Evolutionary conservation across 352 stramenopile species (phyloP), one percentile per base, ranked within the genome.

Genomic region (Phytophthora tentaculata): DNA sequence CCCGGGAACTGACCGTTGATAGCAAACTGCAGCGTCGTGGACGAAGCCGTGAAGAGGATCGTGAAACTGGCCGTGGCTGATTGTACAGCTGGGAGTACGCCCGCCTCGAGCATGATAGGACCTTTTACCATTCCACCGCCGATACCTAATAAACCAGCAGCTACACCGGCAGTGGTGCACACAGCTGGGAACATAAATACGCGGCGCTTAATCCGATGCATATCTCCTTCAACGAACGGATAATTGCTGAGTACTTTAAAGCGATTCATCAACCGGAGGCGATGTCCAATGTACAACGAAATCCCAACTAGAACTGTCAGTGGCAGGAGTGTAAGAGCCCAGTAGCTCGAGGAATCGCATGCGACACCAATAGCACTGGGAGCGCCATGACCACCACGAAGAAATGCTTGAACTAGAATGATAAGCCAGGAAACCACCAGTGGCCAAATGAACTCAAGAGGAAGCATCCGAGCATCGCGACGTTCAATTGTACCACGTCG

Each of bases 71-170:
- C 94, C 0, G 96, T 98, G 17, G 94, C 95, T 0, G 87, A 94
- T n/a, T 97, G 88, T 19, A 94, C 83, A 1, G 77, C 67, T 8
- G 86, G 86, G 17, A 98, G 73, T 19, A 99, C 88, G 13, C 96
- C 96, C 80, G 99, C 98, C 23, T 98, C 91, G 2, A 99, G 85
- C 96, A 99, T 98, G 37, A 99, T 86, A 0, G 97, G 96, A 0
- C 96, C 96, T 64, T 98, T 98, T 20, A 99, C 91, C 76, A 99
- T 98, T 24, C 96, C 97, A 26, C 97, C 97, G 22, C 96, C 97
- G 20, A 99, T 92, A 10, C 97, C 97, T 45, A 99, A 90, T 32
- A 99, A 79, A 2, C 97, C 97, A 0, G 96, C 96, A 66, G 96
- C 97, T 19, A 99, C 84, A 12, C 97, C 97, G 0, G 97, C 97